A percentile compares a stretch with the other conserved stretches of the same genome.
Evolutionary conservation across 2,329 filamentous ascomycete species (phyloP).

Genomic region (Microascus cirrosus): DNA sequence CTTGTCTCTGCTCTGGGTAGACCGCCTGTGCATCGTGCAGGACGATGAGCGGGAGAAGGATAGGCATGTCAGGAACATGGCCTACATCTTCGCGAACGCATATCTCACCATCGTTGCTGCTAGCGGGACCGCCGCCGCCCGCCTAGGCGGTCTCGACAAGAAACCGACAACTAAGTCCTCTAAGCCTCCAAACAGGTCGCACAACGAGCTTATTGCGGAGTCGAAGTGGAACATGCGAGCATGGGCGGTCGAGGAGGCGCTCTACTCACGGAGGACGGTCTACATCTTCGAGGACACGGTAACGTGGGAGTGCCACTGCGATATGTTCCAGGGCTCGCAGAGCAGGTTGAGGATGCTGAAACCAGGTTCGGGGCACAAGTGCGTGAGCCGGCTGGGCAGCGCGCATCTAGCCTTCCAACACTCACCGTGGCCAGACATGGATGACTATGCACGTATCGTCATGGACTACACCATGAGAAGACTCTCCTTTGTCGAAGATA

Average conservation of each 20-base stretch:
- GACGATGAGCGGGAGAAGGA: constrained; percentile 27
- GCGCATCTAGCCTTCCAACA: constrained; percentile 26
- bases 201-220: constrained; percentile 24
- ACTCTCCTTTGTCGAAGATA: constrained; percentile 28
- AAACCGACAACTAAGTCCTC: constrained; percentile 11
- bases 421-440: constrained; percentile 30
- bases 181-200: constrained; percentile 10
- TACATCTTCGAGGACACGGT: constrained; percentile 31
- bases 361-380: constrained; percentile 15
- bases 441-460: constrained; percentile 30
- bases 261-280: constrained; percentile 29
- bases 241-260: constrained; percentile 31
- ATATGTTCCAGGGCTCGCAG: constrained; percentile 24
- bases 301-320: constrained; percentile 34
- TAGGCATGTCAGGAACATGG: constrained; percentile 30
- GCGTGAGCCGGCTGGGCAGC: constrained; percentile 17
- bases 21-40: constrained; percentile 32
- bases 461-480: constrained; percentile 29
- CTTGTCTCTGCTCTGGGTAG: constrained; percentile 32
- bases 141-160: constrained; percentile 23
- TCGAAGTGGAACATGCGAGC: constrained; percentile 27
- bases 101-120: constrained; percentile 32
- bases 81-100: constrained; percentile 30
- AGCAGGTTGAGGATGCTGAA: constrained; percentile 11
- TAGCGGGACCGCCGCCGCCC: constrained; percentile 24